Evolutionary conservation across 306 rosid genomes (phyloP).

Genomic region (Abrus pulchellus): DNA sequence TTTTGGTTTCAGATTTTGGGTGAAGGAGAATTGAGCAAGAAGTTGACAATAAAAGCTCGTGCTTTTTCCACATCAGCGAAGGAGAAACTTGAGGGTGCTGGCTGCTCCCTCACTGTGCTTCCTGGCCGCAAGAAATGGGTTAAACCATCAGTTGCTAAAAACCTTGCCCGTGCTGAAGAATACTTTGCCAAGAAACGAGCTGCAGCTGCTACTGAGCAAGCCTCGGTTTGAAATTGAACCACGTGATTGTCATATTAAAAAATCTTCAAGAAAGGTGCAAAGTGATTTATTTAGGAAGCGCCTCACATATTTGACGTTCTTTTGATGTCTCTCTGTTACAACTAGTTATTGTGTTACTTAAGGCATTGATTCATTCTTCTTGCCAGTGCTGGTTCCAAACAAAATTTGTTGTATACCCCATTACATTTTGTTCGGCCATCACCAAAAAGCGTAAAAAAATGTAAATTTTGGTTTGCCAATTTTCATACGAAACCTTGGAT

Average conservation of each 20-base stretch:
- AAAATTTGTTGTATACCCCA: constrained; percentile 36
- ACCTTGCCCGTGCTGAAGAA: constrained; percentile 94
- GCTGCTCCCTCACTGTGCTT: constrained; percentile 81
- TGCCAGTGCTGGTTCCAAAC: constrained; percentile 28
- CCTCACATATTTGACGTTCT: constrained; percentile 27
- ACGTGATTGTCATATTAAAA: background rate
- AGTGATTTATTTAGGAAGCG: constrained; percentile 36
- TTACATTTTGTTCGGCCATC: constrained; percentile 42
- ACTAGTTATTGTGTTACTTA: background rate
- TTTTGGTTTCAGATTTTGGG: constrained; percentile 76
- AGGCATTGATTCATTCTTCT: constrained; percentile 25
- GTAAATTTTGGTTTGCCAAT: constrained; percentile 28
- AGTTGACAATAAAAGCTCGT: constrained; percentile 83
- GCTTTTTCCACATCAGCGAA: constrained; percentile 87
- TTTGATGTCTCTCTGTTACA: constrained; percentile 40
- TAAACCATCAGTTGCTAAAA: constrained; percentile 91
- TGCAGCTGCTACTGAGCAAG: constrained; percentile 67
- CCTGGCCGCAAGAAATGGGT: constrained; percentile 99
- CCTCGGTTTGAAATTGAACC: constrained; percentile 55
- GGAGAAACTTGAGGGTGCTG: constrained; percentile 87
- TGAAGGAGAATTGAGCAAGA: constrained; percentile 81
- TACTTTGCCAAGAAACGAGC: constrained; percentile 93
- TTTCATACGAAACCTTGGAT: constrained; percentile 6
- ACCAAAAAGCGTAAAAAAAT: constrained; percentile 13
- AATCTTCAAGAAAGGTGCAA: constrained; percentile 43